These are phyloP conservation scores for Westerdykella sp. DNA, from an alignment of 2,329 filamentous ascomycete genomes.

Conservation along the genomic window DNA sequence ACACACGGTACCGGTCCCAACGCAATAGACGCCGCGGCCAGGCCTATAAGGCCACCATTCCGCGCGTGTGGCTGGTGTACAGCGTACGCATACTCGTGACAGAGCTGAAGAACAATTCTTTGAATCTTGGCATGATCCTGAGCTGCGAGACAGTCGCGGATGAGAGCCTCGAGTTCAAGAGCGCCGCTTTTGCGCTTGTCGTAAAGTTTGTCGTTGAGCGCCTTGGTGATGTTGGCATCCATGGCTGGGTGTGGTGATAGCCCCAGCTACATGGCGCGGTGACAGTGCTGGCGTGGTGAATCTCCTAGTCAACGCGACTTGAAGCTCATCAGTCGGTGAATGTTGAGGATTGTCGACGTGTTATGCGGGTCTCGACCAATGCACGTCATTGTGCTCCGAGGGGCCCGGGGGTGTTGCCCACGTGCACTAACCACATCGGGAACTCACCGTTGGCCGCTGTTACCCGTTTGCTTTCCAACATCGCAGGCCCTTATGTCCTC, in stretches of 20 bases:
- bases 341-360: slow-evolving; percentile 1
- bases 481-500: no score
- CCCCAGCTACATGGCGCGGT: slow-evolving; percentile 21
- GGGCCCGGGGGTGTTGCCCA: not conserved
- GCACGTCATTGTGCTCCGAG: slow-evolving; percentile 20
- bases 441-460: no score
- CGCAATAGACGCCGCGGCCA: slow-evolving; percentile 93
- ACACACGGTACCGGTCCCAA: slow-evolving; percentile 68
- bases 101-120: slow-evolving; percentile 89
- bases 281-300: not conserved
- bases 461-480: no score
- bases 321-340: not conserved
- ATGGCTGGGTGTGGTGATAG: slow-evolving; percentile 45
- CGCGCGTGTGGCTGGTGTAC: slow-evolving; percentile 94
- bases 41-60: slow-evolving; percentile 91
- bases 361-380: slow-evolving; percentile 1
- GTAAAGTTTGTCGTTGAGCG: slow-evolving; percentile 96
- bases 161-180: slow-evolving; percentile 85
- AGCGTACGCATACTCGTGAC: slow-evolving; percentile 95
- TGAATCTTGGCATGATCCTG: slow-evolving; percentile 76
- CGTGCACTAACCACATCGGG: not conserved
- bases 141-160: slow-evolving; percentile 72
- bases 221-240: slow-evolving; percentile 83
- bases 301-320: not conserved
- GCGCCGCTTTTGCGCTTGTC: slow-evolving; percentile 96